Conservation (phyloP, 2,329 filamentous ascomycete species). For the Alternaria metachromatica region DNA sequence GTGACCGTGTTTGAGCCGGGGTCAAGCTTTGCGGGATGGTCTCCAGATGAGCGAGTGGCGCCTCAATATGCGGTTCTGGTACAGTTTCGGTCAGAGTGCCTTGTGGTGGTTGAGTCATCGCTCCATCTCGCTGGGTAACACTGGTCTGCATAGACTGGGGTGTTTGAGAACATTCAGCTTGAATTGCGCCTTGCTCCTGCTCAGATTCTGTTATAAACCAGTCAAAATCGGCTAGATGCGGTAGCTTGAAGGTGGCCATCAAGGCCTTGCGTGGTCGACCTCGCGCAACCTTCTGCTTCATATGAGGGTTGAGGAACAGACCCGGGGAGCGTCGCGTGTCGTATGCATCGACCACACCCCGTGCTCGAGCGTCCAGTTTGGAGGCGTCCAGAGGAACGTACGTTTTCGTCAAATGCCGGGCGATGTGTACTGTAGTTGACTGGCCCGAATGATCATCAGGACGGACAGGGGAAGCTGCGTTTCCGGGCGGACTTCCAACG, state of each 20-base stretch:
- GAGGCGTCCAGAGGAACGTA: conserved; percentile 3
- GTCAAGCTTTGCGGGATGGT: not conserved
- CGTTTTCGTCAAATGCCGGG: not conserved
- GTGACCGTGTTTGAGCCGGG: not conserved
- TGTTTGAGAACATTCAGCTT: not conserved
- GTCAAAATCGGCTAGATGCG: conserved; percentile 39
- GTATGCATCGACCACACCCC: conserved; percentile 37
- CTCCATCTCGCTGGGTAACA: not conserved
- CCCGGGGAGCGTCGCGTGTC: conserved; percentile 43
- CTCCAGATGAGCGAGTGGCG: not conserved
- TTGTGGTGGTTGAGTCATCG: not conserved
- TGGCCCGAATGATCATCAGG: not conserved
- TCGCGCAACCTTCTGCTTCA: conserved; percentile 42
- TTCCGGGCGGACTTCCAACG: too few species aligned
- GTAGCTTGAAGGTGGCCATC: conserved; percentile 52
- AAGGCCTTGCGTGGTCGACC: conserved; percentile 54
- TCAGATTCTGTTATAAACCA: conserved; percentile 40
- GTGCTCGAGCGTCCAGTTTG: conserved; percentile 12
- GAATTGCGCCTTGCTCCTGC: not conserved
- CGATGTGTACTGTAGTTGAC: not conserved
- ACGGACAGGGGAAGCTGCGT: not conserved
- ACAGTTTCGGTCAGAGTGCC: not conserved
- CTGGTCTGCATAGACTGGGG: not conserved
- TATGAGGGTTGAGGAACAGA: conserved; percentile 55
- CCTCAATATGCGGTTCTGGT: not conserved